These are phyloP conservation scores for Trametes versicolor DNA, from an alignment of 1,284 basidiomycete species.

Conservation along the genomic window DNA sequence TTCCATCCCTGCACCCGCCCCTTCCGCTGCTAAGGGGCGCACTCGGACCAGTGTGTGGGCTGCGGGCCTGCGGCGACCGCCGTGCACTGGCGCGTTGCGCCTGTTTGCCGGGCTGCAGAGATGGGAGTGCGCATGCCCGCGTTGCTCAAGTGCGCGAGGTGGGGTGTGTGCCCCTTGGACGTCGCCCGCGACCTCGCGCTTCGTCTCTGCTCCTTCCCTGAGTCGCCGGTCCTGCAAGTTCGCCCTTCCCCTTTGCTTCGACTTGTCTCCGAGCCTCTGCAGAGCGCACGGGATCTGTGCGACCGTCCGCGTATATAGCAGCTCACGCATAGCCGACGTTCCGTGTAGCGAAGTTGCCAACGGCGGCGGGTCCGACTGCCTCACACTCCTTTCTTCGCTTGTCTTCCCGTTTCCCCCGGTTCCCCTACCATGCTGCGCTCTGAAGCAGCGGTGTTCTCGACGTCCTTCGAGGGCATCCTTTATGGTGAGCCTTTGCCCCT, in stretches of 20 bases:
- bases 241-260: neutral
- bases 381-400: constrained; percentile 7
- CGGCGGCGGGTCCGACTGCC: constrained; percentile 16
- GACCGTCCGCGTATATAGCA: neutral
- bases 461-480: constrained; percentile 16
- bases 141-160: neutral
- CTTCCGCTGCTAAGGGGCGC: neutral
- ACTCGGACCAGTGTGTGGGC: neutral
- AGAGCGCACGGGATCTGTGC: neutral
- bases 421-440: constrained; percentile 1
- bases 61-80: neutral
- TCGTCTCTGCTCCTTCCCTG: neutral
- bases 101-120: neutral
- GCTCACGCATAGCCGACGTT: neutral
- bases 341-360: neutral
- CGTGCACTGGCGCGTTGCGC: neutral
- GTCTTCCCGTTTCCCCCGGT: neutral
- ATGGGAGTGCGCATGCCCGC: neutral
- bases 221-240: no score
- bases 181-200: constrained; percentile 5
- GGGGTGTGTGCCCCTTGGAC: constrained; percentile 1
- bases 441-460: constrained; percentile 17
- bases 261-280: neutral
- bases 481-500: constrained; percentile 8
- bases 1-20: neutral